Evolutionary conservation across 2,329 filamentous ascomycete genomes (phyloP), one percentile per base, ranked within the genome.

Genomic region (Fusarium sarcochroum): DNA sequence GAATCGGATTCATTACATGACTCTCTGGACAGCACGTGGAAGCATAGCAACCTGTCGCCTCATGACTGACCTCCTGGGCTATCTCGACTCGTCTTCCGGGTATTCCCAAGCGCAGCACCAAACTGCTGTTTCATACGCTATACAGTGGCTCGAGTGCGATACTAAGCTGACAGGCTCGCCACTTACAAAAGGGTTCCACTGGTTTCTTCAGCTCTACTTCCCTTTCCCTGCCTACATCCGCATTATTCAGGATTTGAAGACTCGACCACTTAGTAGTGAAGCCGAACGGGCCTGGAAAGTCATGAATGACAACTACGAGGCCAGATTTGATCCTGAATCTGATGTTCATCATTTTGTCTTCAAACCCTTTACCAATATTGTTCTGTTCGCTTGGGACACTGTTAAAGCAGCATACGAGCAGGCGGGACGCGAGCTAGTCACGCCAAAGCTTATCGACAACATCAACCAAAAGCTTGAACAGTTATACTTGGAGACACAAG

Each of bases 1-100:
- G 0, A 80, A 78, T 42, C 77, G 80, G 0, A 58, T 83, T 1
- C 82, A 84, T n/a, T 80, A 75, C 50, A 77, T 83, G 70, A 78
- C 80, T 0, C 68, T 80, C 0, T 80, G 81, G 78, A 77, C 70
- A 0, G 71, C 77, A 2, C 68, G 86, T 13, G 76, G 68, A 0
- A 77, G 80, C 7, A 57, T 90, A 5, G 83, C 86, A 1, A 87
- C 83, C 69, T 76, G 63, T 45, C 82, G 79, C 2, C 80, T 91
- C 0, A 58, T 89, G 49, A 83, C 87, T 48, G 77, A 85, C 57
- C 83, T 85, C 57, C 77, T 79, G 0, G 76, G 23, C 44, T 69
- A 73, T 25, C 63, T 74, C 0, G 68, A 64, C 3, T 57, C 73
- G 0, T 49, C 70, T 1, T 45, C 44, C 6, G 58, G 67, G 0